phyloP scores from a whole-genome alignment of 441 rosid genomes.

The Adansonia gregorii region DNA sequence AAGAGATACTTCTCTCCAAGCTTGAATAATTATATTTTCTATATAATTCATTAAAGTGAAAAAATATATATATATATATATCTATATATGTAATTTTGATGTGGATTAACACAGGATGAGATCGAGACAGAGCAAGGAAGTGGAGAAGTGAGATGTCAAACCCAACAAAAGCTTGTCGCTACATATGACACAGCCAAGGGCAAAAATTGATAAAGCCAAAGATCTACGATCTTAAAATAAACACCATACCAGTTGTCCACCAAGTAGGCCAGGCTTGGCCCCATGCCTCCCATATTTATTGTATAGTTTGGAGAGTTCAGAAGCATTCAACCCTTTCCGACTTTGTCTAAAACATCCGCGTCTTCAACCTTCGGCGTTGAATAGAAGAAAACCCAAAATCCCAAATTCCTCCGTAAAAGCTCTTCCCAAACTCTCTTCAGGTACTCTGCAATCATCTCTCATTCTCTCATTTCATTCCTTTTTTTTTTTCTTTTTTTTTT shows the following conservation, averaged over 20 bases:
- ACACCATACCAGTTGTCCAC: conserved; percentile 1
- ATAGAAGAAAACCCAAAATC: conserved; percentile 20
- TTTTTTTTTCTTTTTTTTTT: neutral
- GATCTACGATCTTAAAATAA: neutral
- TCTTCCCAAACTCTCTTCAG: neutral
- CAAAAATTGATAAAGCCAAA: neutral
- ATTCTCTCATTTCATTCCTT: neutral
- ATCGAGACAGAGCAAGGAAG: neutral
- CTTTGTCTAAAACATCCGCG: conserved; percentile 27
- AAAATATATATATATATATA: too few relatives aligned
- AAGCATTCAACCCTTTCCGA: conserved; percentile 15
- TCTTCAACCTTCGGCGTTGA: conserved; percentile 30
- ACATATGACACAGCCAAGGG: neutral
- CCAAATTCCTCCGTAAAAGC: conserved; percentile 2
- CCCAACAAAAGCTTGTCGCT: neutral
- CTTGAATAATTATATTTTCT: too few relatives aligned
- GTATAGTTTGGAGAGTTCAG: neutral
- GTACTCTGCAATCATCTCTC: conserved; percentile 16
- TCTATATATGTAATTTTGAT: too few relatives aligned
- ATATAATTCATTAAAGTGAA: too few relatives aligned
- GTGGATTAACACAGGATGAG: neutral
- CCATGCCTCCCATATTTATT: too few relatives aligned
- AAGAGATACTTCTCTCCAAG: too few relatives aligned
- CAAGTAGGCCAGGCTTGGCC: neutral
- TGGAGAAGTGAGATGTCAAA: neutral